These are phyloP conservation scores for Pyronema domesticum DNA, from an alignment of 495 filamentous ascomycete species.

Conservation along the genomic window DNA sequence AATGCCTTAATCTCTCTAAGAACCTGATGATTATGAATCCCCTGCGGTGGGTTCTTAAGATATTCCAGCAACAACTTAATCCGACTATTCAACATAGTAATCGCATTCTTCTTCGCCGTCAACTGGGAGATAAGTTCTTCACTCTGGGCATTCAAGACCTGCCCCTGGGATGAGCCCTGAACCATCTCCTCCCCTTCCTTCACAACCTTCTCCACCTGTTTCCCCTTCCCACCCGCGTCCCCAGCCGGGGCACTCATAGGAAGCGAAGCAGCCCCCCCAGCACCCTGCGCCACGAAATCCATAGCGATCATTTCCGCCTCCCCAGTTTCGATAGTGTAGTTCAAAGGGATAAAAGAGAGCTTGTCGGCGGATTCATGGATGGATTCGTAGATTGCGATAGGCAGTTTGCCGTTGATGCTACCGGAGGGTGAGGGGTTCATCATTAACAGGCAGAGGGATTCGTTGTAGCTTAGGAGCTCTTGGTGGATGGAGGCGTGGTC, in stretches of 20 bases:
- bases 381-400: slow-evolving; percentile 77
- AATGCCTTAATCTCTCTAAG: slow-evolving; percentile 49
- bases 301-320: slow-evolving; percentile 96
- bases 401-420: slow-evolving; percentile 56
- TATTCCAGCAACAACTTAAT: slow-evolving; percentile 69
- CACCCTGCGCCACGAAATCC: slow-evolving; percentile 67
- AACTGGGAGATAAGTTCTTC: slow-evolving; percentile 39
- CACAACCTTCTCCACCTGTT: slow-evolving; percentile 25
- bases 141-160: neutral
- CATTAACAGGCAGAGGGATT: slow-evolving; percentile 69
- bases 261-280: slow-evolving; percentile 49
- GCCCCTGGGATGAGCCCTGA: neutral
- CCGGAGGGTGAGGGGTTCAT: slow-evolving; percentile 52
- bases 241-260: slow-evolving; percentile 21
- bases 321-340: slow-evolving; percentile 76
- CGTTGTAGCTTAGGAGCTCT: slow-evolving; percentile 59
- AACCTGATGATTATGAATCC: slow-evolving; percentile 31
- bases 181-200: slow-evolving; percentile 23
- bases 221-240: slow-evolving; percentile 21
- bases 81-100: slow-evolving; percentile 75
- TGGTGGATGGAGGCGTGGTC: slow-evolving; percentile 55
- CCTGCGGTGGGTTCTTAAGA: slow-evolving; percentile 46
- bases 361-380: slow-evolving; percentile 47
- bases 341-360: slow-evolving; percentile 64
- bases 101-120: slow-evolving; percentile 74